Evolutionary conservation across 495 filamentous ascomycete genomes (phyloP), one percentile per base, ranked within the genome.

Genomic region (Lentithecium fluviatile): DNA sequence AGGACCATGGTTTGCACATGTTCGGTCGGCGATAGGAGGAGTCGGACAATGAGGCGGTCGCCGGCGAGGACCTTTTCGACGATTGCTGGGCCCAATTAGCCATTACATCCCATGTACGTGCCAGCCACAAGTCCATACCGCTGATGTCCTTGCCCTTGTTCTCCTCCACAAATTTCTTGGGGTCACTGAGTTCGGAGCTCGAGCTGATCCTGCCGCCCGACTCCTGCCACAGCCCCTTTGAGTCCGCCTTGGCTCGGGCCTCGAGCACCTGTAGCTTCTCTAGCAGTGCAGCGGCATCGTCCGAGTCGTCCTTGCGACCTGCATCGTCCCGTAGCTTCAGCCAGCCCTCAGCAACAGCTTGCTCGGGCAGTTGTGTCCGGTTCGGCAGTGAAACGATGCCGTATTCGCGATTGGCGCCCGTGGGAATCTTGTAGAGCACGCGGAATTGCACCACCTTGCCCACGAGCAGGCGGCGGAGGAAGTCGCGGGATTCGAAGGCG

Each of bases 401-500:
- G 72, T 96, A 97, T 68, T 97, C 94, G 43, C 90, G 85, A 56
- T 88, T 89, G 51, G 76, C 78, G 45, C 86, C 88, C 42, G 85
- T 86, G 7, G 94, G 90, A 50, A 96, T 87, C 40, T 83, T 85
- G 76, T 97, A 91, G 37, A 92, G 77, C 26, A 91, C 80, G 29
- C 83, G 80, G 81, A 94, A 96, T 68, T 90, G 85, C 56, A 99
- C 76, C 12, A 85, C 81, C 71, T 95, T 95, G 59, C 92, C 92
- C 55, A 99, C 90, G 8, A 87, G 77, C 42, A 90, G 75, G 48
- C 87, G 85, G 56, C 95, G 85, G 32, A 97, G 82, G 71, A 87
- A 93, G 70, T 99, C 94, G 54, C 95, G 88, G 43, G 95, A 95
- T 74, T 91, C 86, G 73, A 96, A 97, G 38, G 87, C 92, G 65